phyloP scores from a whole-genome alignment of 371 early-diverging fungal genomes.

The Aphelidium insulamus region DNA sequence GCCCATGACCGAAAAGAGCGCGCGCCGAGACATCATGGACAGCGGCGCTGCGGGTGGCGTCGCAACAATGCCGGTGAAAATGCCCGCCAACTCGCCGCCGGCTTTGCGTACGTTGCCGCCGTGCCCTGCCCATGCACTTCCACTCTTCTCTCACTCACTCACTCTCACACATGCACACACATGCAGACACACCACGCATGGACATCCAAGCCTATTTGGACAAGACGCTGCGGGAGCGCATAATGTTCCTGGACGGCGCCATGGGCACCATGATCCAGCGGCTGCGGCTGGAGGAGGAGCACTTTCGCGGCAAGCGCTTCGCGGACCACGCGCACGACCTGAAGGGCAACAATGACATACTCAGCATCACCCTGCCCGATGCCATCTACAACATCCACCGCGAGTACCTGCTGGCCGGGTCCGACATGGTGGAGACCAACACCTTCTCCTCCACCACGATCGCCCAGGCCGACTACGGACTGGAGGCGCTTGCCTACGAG shows the following conservation, averaged over 20 bases:
- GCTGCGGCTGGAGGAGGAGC: constrained; percentile 48
- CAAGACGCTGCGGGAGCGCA: constrained; percentile 44
- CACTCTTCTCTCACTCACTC: too few species aligned
- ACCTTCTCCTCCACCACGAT: constrained; percentile 75
- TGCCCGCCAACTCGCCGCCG: too few species aligned
- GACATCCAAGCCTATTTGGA: constrained; percentile 32
- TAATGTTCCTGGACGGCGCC: constrained; percentile 81
- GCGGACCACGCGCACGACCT: constrained; percentile 53
- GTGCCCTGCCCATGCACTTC: too few species aligned
- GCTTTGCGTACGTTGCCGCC: too few species aligned
- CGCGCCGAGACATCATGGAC: too few species aligned
- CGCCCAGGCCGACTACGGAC: constrained; percentile 71
- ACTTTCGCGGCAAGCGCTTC: constrained; percentile 68
- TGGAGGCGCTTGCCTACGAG: constrained; percentile 62
- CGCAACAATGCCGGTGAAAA: too few species aligned
- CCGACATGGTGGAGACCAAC: constrained; percentile 84
- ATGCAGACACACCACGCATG: background rate
- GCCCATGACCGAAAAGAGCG: too few species aligned
- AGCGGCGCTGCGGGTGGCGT: too few species aligned
- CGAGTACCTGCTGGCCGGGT: constrained; percentile 68
- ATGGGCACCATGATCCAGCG: constrained; percentile 89
- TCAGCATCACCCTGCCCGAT: constrained; percentile 70
- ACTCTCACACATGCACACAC: too few species aligned
- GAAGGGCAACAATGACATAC: constrained; percentile 81
- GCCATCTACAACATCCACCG: constrained; percentile 66